Percentiles rank a stretch among this genome's conserved stretches.
Evolutionary conservation across 331 rosid species (phyloP).

Genomic region (Acacia pycnantha): DNA sequence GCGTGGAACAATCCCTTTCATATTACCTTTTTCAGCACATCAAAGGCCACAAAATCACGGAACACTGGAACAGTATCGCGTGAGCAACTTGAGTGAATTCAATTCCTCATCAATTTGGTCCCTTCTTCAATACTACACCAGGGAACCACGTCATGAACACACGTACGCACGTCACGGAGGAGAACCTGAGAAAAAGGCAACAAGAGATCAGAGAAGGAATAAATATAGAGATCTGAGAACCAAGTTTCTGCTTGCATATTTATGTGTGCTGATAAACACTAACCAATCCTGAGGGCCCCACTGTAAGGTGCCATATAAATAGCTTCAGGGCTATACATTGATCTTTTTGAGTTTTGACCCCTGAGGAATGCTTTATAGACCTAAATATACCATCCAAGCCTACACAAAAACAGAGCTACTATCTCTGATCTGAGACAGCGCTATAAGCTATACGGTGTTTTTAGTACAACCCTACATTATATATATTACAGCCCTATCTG

Average conservation of each 20-base stretch:
- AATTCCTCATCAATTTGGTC: neutral
- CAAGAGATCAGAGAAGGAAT: neutral
- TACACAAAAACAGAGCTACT: neutral
- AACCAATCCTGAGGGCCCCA: neutral
- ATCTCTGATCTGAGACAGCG: neutral
- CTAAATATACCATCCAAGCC: neutral
- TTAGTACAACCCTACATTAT: neutral
- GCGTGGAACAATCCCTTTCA: neutral
- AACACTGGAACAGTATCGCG: neutral
- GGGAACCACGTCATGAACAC: neutral
- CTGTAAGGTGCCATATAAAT: neutral
- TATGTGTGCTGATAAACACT: neutral
- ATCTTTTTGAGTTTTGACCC: conserved; percentile 16
- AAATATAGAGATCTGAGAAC: neutral
- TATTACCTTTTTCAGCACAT: neutral
- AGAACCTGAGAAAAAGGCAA: neutral
- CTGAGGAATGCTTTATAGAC: neutral
- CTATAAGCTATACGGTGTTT: neutral
- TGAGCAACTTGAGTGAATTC: neutral
- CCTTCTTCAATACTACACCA: neutral
- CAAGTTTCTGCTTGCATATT: neutral
- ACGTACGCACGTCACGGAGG: neutral
- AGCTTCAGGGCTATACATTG: neutral
- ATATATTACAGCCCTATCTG: neutral
- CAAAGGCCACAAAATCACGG: neutral